These are phyloP conservation scores for Candida piceae DNA, from an alignment of 805 yeast genomes.

Conservation along the genomic window DNA sequence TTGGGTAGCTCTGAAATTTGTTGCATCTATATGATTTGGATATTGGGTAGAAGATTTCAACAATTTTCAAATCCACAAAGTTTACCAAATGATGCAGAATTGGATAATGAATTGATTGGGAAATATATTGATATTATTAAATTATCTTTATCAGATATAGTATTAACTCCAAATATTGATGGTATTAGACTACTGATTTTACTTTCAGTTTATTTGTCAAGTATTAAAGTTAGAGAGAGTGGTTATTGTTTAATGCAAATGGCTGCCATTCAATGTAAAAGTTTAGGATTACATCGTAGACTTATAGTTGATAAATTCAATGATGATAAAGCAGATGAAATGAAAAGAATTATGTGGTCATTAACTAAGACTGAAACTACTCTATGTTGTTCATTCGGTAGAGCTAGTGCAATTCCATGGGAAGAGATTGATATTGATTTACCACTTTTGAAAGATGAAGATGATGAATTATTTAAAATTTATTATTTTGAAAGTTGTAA, in stretches of 20 bases:
- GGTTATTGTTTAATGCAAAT: constrained; percentile 43
- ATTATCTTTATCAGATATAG: constrained; percentile 37
- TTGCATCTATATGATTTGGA: constrained; percentile 44
- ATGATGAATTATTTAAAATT: constrained; percentile 27
- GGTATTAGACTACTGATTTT: constrained; percentile 40
- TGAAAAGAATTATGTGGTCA: constrained; percentile 41
- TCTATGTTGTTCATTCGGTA: constrained; percentile 40
- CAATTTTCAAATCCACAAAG: constrained; percentile 23
- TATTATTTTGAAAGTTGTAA: constrained; percentile 32
- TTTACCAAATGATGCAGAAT: constrained; percentile 15
- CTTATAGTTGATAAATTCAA: constrained; percentile 32
- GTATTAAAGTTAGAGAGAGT: constrained; percentile 42
- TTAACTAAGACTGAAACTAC: constrained; percentile 37
- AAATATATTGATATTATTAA: constrained; percentile 38
- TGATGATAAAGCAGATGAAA: constrained; percentile 33
- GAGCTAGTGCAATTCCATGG: constrained; percentile 40
- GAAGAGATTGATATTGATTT: constrained; percentile 40
- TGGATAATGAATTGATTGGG: constrained; percentile 25
- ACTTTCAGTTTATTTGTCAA: constrained; percentile 39
- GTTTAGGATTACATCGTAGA: constrained; percentile 44
- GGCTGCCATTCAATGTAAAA: constrained; percentile 42
- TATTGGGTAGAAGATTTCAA: constrained; percentile 33
- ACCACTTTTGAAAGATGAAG: constrained; percentile 28
- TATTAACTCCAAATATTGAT: constrained; percentile 38
- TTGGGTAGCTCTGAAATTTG: constrained; percentile 35